A percentile compares a stretch with the other conserved stretches of the same genome.
Evolutionary conservation across 495 filamentous ascomycete genomes (phyloP).

Genomic region (Lindgomyces ingoldianus): DNA sequence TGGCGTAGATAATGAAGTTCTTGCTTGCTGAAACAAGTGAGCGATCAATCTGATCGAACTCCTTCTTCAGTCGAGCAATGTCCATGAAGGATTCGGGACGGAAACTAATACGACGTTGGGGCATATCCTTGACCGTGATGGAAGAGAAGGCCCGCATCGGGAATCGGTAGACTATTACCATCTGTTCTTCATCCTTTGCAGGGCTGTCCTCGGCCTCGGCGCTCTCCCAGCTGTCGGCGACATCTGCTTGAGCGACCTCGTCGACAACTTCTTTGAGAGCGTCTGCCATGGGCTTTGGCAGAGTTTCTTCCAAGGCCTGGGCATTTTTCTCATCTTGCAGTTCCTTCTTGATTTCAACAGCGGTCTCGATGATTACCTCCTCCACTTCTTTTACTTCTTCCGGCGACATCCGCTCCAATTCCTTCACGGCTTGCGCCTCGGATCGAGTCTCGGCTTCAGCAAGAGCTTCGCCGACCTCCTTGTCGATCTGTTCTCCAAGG

Average conservation of each 20-base stretch:
- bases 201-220: constrained; percentile 68
- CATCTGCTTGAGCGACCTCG: constrained; percentile 54
- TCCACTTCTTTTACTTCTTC: constrained; percentile 46
- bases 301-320: constrained; percentile 52
- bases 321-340: constrained; percentile 58
- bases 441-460: constrained; percentile 51
- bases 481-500: constrained; percentile 66
- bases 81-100: constrained; percentile 75
- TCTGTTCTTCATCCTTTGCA: constrained; percentile 63
- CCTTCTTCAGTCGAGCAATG: constrained; percentile 91
- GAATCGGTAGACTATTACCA: constrained; percentile 86
- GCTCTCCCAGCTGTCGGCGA: constrained; percentile 74
- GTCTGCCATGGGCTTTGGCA: constrained; percentile 56
- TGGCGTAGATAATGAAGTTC: constrained; percentile 88
- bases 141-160: constrained; percentile 93
- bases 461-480: constrained; percentile 67
- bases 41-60: constrained; percentile 95
- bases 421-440: constrained; percentile 29
- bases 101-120: constrained; percentile 47
- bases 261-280: constrained; percentile 60
- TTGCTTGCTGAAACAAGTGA: constrained; percentile 87
- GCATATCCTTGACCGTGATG: constrained; percentile 56
- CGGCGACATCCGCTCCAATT: constrained; percentile 34
- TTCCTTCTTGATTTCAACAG: constrained; percentile 57
- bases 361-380: constrained; percentile 49